phyloP scores from a whole-genome alignment of 148 eudicot genomes.

The Fagopyrum homotropicum region DNA sequence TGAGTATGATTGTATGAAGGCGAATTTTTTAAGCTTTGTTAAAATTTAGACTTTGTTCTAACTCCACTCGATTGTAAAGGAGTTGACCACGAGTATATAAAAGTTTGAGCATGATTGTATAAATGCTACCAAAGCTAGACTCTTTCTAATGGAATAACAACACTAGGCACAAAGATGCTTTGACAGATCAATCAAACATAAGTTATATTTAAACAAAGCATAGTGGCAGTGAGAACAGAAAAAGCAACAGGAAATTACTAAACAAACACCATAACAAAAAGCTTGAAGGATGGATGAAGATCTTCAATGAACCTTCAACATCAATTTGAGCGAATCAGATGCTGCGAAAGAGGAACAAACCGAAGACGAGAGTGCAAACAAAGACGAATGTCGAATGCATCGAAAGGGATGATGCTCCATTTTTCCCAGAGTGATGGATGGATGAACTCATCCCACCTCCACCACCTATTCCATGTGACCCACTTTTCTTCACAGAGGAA shows the following conservation, averaged over 20 bases:
- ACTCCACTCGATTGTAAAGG: too few relatives aligned
- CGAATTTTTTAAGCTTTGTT: too few relatives aligned
- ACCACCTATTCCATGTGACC: neutral
- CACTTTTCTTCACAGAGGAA: conserved; percentile 2
- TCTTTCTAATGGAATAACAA: too few relatives aligned
- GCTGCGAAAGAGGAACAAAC: neutral
- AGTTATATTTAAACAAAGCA: neutral
- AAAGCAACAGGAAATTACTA: neutral
- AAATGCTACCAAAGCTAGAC: too few relatives aligned
- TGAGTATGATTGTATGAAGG: too few relatives aligned
- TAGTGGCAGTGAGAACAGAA: neutral
- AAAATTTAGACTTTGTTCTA: too few relatives aligned
- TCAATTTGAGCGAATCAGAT: neutral
- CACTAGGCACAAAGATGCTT: neutral
- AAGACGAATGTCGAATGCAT: neutral
- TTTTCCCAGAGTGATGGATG: conserved; percentile 3
- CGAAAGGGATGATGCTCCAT: conserved; percentile 8
- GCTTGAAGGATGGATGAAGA: neutral
- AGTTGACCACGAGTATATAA: too few relatives aligned
- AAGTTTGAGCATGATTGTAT: too few relatives aligned
- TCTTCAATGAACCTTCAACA: neutral
- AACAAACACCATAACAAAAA: conserved; percentile 3
- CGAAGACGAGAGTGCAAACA: neutral
- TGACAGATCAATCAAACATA: neutral
- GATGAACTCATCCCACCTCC: conserved; percentile 6